Base-by-base conservation (phyloP, 129 eudicot genomes). In the Arctium minus region DNA sequence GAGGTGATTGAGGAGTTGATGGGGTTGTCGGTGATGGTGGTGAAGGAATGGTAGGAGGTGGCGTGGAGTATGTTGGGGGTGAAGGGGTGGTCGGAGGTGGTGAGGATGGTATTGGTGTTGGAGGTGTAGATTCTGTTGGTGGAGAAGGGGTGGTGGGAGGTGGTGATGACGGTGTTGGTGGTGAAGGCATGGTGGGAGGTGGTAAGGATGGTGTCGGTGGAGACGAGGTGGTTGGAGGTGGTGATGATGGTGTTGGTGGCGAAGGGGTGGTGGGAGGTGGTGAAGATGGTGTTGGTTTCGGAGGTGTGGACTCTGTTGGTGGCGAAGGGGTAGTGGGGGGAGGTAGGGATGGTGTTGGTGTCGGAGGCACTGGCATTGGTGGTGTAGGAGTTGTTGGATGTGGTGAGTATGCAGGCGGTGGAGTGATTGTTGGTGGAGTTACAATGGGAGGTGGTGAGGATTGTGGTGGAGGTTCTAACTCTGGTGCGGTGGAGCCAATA, bases 381-480 rank as follows among this genome's bases (percentile, higher is more conserved):
- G 85, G 31, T 6, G 75, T 30, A 10, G 60, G 60, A 48, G 60
- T 48, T 12, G 84, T 62, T 0, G 84, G 36, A n/a, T 79, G 36
- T 31, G 90, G 27, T 22, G 27, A 22, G 27, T 22, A 27, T 32
- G 27, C 27, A 22, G 27, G 27, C 27, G 27, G 27, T 22, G 27
- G 27, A 22, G 27, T 22, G 27, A 22, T 22, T 22, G 27, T 22
- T 22, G 27, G 27, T 22, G 27, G 75, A 39, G 8, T 39, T 39
- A 39, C 5, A 2, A 82, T 22, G 27, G 27, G 27, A 15, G 80
- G 15, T 1, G 64, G 33, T 2, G 31, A n/a, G 46, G 53, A 3
- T 6, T 37, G 77, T 13, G 33, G 15, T 37, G 83, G n/a, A 9
- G 40, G 53, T 92, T 89, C 22, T 89, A 94, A 75, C 85, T 37